phyloP scores from a whole-genome alignment of 2,329 filamentous ascomycete genomes.

The Chaetothyriales sp. region DNA sequence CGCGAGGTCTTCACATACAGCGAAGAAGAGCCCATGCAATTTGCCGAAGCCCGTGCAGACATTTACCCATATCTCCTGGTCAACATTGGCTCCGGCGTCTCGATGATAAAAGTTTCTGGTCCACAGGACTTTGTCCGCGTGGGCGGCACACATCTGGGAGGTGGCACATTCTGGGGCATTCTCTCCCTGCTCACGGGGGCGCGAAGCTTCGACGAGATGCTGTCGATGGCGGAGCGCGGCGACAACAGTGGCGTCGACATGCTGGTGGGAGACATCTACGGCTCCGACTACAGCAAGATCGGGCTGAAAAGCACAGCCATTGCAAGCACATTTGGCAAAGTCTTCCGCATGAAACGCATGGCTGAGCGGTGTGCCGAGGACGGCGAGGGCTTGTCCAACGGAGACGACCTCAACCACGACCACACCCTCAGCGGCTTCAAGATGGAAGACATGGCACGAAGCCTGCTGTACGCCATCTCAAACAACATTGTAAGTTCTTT shows the following conservation, averaged over 20 bases:
- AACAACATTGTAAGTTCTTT: slow-evolving; percentile 7
- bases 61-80: slow-evolving; percentile 96
- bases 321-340: slow-evolving; percentile 90
- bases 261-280: slow-evolving; percentile 95
- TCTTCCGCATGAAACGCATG: slow-evolving; percentile 79
- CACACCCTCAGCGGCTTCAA: slow-evolving; percentile 40
- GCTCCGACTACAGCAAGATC: slow-evolving; percentile 81
- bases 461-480: slow-evolving; percentile 71
- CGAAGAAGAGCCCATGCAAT: slow-evolving; percentile 74
- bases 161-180: slow-evolving; percentile 94
- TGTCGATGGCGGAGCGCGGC: slow-evolving; percentile 74
- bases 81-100: slow-evolving; percentile 94
- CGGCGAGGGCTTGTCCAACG: slow-evolving; percentile 42
- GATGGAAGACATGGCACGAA: slow-evolving; percentile 73
- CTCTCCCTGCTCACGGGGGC: slow-evolving; percentile 86
- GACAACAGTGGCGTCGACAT: slow-evolving; percentile 92
- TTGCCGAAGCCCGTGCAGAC: slow-evolving; percentile 58
- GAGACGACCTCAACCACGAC: slow-evolving; percentile 22
- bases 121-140: slow-evolving; percentile 77
- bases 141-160: slow-evolving; percentile 84
- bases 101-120: slow-evolving; percentile 91
- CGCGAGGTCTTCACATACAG: slow-evolving; percentile 95
- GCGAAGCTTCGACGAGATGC: slow-evolving; percentile 92
- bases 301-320: slow-evolving; percentile 92
- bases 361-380: slow-evolving; percentile 69